Conservation (phyloP, 495 filamentous ascomycete species). For the Tuber aestivum region DNA sequence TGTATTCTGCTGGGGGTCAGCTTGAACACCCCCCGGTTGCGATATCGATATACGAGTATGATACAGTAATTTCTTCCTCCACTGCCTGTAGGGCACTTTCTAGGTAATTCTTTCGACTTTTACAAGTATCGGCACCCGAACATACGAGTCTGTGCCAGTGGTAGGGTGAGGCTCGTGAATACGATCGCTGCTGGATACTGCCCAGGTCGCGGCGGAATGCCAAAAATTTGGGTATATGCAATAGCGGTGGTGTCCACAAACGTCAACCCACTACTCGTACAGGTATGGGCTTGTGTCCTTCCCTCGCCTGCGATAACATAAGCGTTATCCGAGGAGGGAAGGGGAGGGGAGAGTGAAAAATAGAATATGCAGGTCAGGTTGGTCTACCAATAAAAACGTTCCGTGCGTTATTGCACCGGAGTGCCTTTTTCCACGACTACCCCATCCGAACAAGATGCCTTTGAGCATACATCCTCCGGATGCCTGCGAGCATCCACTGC, state of each 20-base stretch:
- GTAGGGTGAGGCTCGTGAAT: too few relatives aligned
- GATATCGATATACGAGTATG: not conserved
- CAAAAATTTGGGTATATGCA: too few relatives aligned
- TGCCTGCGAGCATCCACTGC: not conserved
- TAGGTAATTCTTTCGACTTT: not conserved
- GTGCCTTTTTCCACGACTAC: not conserved
- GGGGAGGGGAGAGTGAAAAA: too few relatives aligned
- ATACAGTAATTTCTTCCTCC: not conserved
- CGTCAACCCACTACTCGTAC: too few relatives aligned
- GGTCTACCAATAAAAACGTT: not conserved
- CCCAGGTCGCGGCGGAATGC: too few relatives aligned
- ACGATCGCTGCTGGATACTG: too few relatives aligned
- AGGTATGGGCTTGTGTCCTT: not conserved
- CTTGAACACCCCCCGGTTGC: not conserved
- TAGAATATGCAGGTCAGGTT: not conserved
- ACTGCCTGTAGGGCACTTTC: not conserved
- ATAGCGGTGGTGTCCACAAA: too few relatives aligned
- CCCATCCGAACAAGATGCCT: not conserved
- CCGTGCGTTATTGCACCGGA: not conserved
- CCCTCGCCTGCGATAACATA: not conserved
- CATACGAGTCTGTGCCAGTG: too few relatives aligned
- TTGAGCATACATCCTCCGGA: not conserved
- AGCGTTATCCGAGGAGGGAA: not conserved
- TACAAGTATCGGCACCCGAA: not conserved
- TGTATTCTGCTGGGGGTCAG: not conserved